These are phyloP conservation scores for Syzygium oleosum DNA, from an alignment of 345 rosid species.

Conservation along the genomic window DNA sequence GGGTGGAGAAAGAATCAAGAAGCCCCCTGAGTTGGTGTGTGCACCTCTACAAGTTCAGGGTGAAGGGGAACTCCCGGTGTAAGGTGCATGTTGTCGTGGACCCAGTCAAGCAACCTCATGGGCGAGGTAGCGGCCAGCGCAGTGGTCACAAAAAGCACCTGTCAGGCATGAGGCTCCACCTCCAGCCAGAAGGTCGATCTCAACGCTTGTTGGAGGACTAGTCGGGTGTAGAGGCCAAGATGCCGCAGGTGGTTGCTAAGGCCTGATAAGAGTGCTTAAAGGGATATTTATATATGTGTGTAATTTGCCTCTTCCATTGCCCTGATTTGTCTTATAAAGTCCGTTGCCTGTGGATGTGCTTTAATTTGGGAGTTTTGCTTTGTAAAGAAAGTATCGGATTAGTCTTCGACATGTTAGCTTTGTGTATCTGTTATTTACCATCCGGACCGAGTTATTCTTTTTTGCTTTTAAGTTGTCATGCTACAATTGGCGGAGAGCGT, in stretches of 20 bases:
- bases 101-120: conserved; percentile 48
- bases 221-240: conserved; percentile 26
- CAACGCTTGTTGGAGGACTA: conserved; percentile 38
- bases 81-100: conserved; percentile 45
- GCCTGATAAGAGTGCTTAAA: conserved; percentile 4
- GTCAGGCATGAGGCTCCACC: conserved; percentile 40
- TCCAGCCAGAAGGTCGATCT: conserved; percentile 40
- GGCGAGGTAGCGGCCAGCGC: conserved; percentile 39
- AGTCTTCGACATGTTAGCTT: background rate
- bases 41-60: conserved; percentile 31
- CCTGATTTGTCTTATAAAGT: background rate
- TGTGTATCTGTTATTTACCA: background rate
- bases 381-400: background rate
- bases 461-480: background rate
- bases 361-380: background rate
- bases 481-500: background rate
- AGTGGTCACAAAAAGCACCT: conserved; percentile 34
- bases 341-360: background rate
- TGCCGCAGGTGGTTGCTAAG: conserved; percentile 24
- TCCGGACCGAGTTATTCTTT: background rate
- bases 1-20: conserved; percentile 41
- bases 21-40: conserved; percentile 41
- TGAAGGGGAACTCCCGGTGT: conserved; percentile 46
- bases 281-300: background rate
- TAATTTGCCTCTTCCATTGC: background rate